phyloP scores from a whole-genome alignment of 305 asterid species.

The Fraxinus latifolia region DNA sequence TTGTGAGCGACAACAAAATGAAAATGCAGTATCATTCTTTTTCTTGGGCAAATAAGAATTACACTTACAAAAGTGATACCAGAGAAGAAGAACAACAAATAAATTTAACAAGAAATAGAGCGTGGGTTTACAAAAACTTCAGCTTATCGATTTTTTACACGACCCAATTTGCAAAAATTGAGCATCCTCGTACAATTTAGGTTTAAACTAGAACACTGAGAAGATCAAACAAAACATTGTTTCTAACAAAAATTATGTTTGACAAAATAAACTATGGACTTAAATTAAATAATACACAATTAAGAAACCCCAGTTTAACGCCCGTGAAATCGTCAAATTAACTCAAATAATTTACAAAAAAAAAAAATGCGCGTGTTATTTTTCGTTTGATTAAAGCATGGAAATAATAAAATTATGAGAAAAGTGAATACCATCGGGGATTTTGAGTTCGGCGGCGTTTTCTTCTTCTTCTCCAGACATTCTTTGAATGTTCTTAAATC shows the following conservation, averaged over 20 bases:
- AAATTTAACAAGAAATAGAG: not conserved
- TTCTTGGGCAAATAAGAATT: not conserved
- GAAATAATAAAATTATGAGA: not conserved
- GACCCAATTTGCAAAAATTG: not conserved
- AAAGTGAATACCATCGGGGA: conserved; percentile 25
- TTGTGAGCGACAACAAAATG: not conserved
- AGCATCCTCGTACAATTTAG: not conserved
- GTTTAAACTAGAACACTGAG: not conserved
- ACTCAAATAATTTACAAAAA: not conserved
- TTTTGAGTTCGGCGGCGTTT: conserved; percentile 35
- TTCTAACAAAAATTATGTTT: not conserved
- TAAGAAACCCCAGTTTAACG: not conserved
- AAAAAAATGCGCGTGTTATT: not conserved
- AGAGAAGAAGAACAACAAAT: not conserved
- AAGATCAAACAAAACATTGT: not conserved
- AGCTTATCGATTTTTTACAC: not conserved
- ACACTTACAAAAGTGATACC: not conserved
- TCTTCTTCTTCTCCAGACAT: conserved; percentile 34
- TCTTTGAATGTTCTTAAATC: not conserved
- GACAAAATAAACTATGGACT: not conserved
- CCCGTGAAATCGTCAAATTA: not conserved
- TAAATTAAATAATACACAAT: not conserved
- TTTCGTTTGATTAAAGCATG: not conserved
- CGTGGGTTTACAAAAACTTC: not conserved
- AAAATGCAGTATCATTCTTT: not conserved